A percentile compares a stretch with the other conserved stretches of the same genome.
Evolutionary conservation across 345 rosid species (phyloP).

Genomic region (Litchi chinensis): DNA sequence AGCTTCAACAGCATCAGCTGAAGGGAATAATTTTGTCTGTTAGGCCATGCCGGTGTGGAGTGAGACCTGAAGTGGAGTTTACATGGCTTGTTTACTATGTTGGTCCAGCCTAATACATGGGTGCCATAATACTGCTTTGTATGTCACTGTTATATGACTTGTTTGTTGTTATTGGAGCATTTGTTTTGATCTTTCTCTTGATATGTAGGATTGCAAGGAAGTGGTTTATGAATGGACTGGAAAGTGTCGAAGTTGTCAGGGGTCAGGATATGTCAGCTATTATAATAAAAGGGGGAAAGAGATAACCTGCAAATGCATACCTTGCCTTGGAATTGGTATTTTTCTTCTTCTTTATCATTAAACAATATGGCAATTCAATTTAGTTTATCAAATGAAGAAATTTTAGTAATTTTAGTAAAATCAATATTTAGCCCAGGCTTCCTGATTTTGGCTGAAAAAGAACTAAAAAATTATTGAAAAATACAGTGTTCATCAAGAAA

Average conservation of each 20-base stretch:
- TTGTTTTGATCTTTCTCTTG: slow-evolving; percentile 22
- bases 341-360: slow-evolving; percentile 19
- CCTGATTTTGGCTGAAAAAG: background rate
- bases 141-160: background rate
- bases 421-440: background rate
- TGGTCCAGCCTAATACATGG: background rate
- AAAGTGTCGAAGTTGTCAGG: slow-evolving; percentile 89
- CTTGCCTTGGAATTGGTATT: slow-evolving; percentile 88
- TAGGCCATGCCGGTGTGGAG: background rate
- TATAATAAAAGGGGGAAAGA: slow-evolving; percentile 85
- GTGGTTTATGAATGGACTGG: slow-evolving; percentile 99
- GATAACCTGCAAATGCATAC: slow-evolving; percentile 82
- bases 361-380: background rate
- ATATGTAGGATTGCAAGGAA: slow-evolving; percentile 73
- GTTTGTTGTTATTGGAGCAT: slow-evolving; percentile 6
- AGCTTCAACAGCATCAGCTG: background rate
- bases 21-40: background rate
- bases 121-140: background rate
- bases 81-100: background rate
- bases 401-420: background rate
- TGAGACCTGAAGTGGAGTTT: background rate
- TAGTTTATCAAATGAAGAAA: background rate
- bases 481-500: background rate
- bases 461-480: background rate
- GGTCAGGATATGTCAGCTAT: slow-evolving; percentile 81